Base-by-base conservation (phyloP, 164 flowering plant species). In the Aristolochia californica region DNA sequence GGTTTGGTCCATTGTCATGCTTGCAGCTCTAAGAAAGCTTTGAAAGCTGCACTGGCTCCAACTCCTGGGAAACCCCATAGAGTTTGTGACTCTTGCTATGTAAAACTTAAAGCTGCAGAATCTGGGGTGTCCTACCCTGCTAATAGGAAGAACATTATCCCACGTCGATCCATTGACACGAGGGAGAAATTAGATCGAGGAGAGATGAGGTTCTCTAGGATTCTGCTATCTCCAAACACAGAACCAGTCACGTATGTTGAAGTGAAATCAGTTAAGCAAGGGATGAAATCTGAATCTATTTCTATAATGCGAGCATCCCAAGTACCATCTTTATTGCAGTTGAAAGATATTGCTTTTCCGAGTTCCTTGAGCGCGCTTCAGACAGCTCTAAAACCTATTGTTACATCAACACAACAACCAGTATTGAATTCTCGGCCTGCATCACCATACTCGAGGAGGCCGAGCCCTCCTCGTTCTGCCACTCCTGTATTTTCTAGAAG, bases 381-480 rank as follows among this genome's bases (percentile, higher is more conserved):
- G 50, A 58, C 47, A 71, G 78, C 81, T 58, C 61, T 72, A 50
- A 78, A 63, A 60, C 83, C 95, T 52, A 68, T 43, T 44, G 53
- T 45, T 30, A 49, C 75, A 17, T 18, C 69, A 27, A 28, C 68
- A 26, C 74, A 79, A 52, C 74, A 57, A 58, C 62, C 77, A 0
- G 17, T 66, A 43, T 22, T 30, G 44, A 74, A 52, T 64, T 57
- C 90, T 21, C 77, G 84, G 62, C 68, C 86, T 53, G 53, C 69
- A 48, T 83, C 97, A 28, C 97, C 93, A 18, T 84, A 78, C 68
- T 57, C 87, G 22, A 77, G 95, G 62, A 78, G 70, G 68, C 83
- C 84, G 27, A 85, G 93, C 70, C 91, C 97, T 57, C 85, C 93
- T 60, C 79, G 82, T 26, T 73, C 82, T 47, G 67, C 65, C 21